A percentile compares a stretch with the other conserved stretches of the same genome.
Evolutionary conservation across 2,329 filamentous ascomycete species (phyloP).

Genomic region (Sporothrix dimorphospora): DNA sequence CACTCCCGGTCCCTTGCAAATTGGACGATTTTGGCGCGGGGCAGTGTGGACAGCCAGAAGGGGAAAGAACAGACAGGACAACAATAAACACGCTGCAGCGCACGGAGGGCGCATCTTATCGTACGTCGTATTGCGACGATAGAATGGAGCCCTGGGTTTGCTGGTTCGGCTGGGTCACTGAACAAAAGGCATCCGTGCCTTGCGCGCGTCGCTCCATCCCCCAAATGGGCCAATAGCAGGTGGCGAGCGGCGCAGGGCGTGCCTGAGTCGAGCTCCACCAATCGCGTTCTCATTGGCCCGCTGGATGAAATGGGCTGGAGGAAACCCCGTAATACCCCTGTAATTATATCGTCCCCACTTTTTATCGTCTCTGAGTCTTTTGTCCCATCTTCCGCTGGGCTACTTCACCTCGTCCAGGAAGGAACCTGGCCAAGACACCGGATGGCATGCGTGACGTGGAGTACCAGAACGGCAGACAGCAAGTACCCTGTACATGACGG

Average conservation of each 20-base stretch:
- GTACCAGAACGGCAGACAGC: background rate
- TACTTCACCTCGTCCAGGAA: background rate
- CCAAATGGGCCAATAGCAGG: slow-evolving; percentile 17
- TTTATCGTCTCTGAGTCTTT: background rate
- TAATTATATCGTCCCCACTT: slow-evolving; percentile 21
- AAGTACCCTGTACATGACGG: slow-evolving; percentile 4
- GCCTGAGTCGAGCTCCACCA: background rate
- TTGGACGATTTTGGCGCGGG: background rate
- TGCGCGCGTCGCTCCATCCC: background rate
- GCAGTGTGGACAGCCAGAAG: background rate
- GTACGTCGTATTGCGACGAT: slow-evolving; percentile 17
- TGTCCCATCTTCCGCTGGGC: background rate
- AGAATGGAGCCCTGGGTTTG: background rate
- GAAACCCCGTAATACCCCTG: slow-evolving; percentile 18
- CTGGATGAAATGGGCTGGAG: slow-evolving; percentile 20
- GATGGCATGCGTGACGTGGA: background rate
- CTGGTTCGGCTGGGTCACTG: background rate
- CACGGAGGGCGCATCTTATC: slow-evolving; percentile 15
- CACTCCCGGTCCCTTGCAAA: slow-evolving; percentile 17
- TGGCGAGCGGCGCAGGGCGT: background rate
- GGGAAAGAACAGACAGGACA: too few relatives aligned
- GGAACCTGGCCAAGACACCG: background rate
- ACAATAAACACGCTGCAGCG: background rate
- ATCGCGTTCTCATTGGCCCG: slow-evolving; percentile 1
- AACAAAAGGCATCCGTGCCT: slow-evolving; percentile 3